Evolutionary conservation across 129 eudicot species (phyloP).

Genomic region (Heracleum sosnowskyi): DNA sequence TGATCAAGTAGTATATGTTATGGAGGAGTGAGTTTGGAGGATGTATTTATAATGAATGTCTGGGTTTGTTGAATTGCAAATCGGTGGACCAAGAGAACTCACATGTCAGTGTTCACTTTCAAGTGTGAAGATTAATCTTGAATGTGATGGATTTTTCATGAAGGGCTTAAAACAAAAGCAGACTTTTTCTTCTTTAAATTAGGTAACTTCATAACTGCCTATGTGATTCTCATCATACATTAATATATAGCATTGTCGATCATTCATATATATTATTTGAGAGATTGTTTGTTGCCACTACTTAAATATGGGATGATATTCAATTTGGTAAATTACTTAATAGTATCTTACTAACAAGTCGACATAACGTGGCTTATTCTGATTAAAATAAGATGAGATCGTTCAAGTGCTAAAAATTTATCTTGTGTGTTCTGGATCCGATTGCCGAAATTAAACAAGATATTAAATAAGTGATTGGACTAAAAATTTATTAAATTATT

Average conservation of each 20-base stretch:
- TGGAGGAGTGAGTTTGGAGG: background rate
- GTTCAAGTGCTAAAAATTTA: too few relatives aligned
- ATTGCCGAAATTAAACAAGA: too few relatives aligned
- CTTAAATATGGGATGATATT: background rate
- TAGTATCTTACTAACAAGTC: too few relatives aligned
- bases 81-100: constrained; percentile 1
- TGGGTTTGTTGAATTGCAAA: background rate
- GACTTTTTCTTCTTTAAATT: background rate
- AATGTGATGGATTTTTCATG: background rate
- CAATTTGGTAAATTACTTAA: too few relatives aligned
- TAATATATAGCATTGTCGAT: too few relatives aligned
- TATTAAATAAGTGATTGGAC: too few relatives aligned
- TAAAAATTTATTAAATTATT: too few relatives aligned
- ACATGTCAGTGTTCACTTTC: background rate
- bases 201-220: background rate
- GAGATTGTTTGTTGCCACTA: constrained; percentile 2
- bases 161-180: constrained; percentile 3
- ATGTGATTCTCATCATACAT: background rate
- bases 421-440: too few relatives aligned
- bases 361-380: too few relatives aligned
- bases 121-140: background rate
- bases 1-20: background rate
- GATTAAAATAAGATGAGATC: too few relatives aligned
- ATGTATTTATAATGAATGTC: background rate
- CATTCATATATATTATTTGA: background rate